phyloP scores from a whole-genome alignment of 768 basidiomycete genomes.

The Lactarius trivialis region DNA sequence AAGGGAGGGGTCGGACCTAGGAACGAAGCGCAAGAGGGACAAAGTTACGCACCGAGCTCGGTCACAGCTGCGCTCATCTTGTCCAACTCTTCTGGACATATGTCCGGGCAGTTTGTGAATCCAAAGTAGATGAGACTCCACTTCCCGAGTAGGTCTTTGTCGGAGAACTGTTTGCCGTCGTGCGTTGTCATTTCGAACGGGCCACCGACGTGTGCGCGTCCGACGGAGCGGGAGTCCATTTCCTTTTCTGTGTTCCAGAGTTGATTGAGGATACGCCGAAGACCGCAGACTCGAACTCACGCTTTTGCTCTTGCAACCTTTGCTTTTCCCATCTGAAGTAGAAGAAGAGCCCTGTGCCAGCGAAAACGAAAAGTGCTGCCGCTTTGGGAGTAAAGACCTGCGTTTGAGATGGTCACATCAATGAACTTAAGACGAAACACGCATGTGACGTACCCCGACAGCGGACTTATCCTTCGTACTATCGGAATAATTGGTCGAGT shows the following conservation, averaged over 20 bases:
- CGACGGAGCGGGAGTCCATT: slow-evolving; percentile 62
- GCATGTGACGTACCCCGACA: slow-evolving; percentile 16
- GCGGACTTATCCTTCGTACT: slow-evolving; percentile 18
- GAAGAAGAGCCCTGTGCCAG: slow-evolving; percentile 73
- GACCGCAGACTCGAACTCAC: slow-evolving; percentile 35
- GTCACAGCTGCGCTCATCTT: slow-evolving; percentile 81
- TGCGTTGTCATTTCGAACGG: slow-evolving; percentile 74
- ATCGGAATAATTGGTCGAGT: slow-evolving; percentile 7
- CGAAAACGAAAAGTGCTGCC: slow-evolving; percentile 75
- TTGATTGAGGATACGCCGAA: not conserved
- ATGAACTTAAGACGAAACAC: not conserved
- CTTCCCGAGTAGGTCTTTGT: slow-evolving; percentile 78
- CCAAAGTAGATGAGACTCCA: slow-evolving; percentile 96
- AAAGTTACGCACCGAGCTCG: slow-evolving; percentile 51
- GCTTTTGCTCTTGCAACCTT: slow-evolving; percentile 65
- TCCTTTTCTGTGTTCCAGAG: slow-evolving; percentile 49
- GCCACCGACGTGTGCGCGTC: slow-evolving; percentile 85
- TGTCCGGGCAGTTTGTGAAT: slow-evolving; percentile 99
- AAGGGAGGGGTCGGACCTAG: not conserved
- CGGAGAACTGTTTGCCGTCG: slow-evolving; percentile 63
- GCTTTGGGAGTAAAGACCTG: slow-evolving; percentile 92
- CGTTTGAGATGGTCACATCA: not conserved
- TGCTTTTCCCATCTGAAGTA: slow-evolving; percentile 90
- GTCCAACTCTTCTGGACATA: slow-evolving; percentile 96
- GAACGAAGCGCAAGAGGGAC: not conserved